Percentiles rank a stretch among this genome's conserved stretches.
These are phyloP conservation scores for Fusarium fracticaudum DNA, from an alignment of 2,329 filamentous ascomycete genomes.

Conservation along the genomic window DNA sequence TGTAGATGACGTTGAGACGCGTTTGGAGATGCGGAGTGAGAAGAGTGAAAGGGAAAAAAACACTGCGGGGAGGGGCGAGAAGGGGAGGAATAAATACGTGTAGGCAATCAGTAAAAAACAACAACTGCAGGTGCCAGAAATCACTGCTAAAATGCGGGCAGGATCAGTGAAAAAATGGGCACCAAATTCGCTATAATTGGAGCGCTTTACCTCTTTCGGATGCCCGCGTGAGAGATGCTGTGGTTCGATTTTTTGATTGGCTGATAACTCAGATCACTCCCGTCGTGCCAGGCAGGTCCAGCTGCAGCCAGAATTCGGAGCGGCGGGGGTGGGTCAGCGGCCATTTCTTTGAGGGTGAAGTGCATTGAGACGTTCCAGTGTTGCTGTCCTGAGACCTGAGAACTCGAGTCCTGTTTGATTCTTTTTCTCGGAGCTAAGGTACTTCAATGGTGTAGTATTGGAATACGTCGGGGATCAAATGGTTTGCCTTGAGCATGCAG, in stretches of 20 bases:
- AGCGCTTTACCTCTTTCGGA: slow-evolving; percentile 28
- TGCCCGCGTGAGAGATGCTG: slow-evolving; percentile 3
- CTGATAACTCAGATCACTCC: slow-evolving; percentile 24
- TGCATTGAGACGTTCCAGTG: background rate
- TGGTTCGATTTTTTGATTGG: slow-evolving; percentile 39
- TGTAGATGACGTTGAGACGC: slow-evolving; percentile 41
- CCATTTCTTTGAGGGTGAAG: background rate
- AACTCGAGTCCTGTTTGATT: too few relatives aligned
- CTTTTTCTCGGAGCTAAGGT: background rate
- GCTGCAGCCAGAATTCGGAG: slow-evolving; percentile 4
- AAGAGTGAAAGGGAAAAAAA: slow-evolving; percentile 33
- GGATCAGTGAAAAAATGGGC: slow-evolving; percentile 42
- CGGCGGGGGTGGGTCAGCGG: slow-evolving; percentile 6
- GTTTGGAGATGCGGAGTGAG: slow-evolving; percentile 37
- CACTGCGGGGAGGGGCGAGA: slow-evolving; percentile 43
- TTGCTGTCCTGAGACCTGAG: background rate
- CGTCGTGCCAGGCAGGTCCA: background rate
- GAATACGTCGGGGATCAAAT: background rate
- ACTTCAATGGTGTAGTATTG: background rate
- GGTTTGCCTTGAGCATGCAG: background rate
- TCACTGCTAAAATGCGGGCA: slow-evolving; percentile 30
- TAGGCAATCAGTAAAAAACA: slow-evolving; percentile 49
- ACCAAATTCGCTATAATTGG: background rate
- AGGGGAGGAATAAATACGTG: slow-evolving; percentile 50
- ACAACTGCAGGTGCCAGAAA: slow-evolving; percentile 23